Base-by-base conservation (phyloP, 208 protist species). In the Balamuthia mandrillaris region DNA sequence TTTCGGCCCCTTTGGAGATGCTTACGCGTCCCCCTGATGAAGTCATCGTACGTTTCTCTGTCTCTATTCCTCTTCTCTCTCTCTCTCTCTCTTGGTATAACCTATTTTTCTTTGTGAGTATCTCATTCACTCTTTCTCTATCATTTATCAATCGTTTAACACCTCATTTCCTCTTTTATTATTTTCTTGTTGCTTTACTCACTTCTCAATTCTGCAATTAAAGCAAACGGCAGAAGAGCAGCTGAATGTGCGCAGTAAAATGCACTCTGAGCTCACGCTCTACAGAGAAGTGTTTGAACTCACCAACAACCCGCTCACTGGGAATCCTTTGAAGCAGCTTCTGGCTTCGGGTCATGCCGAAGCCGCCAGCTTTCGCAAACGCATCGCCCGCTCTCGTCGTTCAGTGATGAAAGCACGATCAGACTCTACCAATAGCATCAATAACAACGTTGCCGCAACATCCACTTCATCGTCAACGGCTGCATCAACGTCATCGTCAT, bases 221-320 rank as follows among this genome's bases (percentile, higher is more conserved):
- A n/a, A n/a, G n/a, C n/a, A n/a, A n/a, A n/a, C n/a, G n/a, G n/a
- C n/a, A n/a, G n/a, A 72, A 18, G 63, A 72, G 18, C 39, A 72
- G 35, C 63, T 72, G 18, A 72, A 72, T n/a, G 27, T 72, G 33
- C 7, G n/a, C 14, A 39, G 45, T 10, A 72, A 72, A n/a, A 72
- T 72, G 35, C n/a, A 49, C 35, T 72, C 63, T 14, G 63, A 72
- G 35, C 35, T 72, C 33, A 72, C 39, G 21, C 35, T 39, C 63
- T 49, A 72, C 35, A 72, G 35, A 39, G 63, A 72, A 24, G 63
- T 72, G 63, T 72, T 72, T 3, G 63, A 72, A 39, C 63, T 72
- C 12, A 16, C 45, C 16, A 72, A 9, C 33, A 72, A 72, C 6
- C 63, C 63, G 35, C 16, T 72, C 33, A 49, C 63, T 9, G 63